These are phyloP conservation scores for Helicocarpus griseus DNA, from an alignment of 2,329 filamentous ascomycete genomes.

Conservation along the genomic window DNA sequence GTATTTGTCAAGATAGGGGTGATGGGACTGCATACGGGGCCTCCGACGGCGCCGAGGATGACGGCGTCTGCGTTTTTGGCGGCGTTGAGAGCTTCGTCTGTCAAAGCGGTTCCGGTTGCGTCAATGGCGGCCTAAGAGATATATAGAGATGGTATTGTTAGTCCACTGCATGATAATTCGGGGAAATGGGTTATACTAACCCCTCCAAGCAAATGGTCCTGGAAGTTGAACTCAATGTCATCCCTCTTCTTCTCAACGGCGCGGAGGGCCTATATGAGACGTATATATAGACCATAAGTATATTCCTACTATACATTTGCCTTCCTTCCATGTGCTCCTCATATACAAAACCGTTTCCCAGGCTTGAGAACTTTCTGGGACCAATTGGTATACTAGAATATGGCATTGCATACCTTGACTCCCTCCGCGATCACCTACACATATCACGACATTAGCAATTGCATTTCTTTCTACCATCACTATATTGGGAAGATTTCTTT, in stretches of 20 bases:
- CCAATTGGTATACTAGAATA: background rate
- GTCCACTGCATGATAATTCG: background rate
- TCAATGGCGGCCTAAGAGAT: constrained; percentile 71
- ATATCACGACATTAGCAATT: background rate
- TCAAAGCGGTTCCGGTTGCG: constrained; percentile 65
- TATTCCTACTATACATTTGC: background rate
- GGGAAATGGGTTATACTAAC: constrained; percentile 47
- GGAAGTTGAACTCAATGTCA: constrained; percentile 73
- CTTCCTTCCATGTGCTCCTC: background rate
- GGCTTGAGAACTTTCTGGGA: background rate
- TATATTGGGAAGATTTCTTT: background rate
- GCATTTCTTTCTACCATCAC: background rate
- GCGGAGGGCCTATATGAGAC: constrained; percentile 60
- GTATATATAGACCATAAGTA: background rate
- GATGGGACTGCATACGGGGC: constrained; percentile 44
- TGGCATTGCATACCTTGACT: constrained; percentile 54
- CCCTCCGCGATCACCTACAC: constrained; percentile 69
- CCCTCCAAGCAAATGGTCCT: constrained; percentile 83
- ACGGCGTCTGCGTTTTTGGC: constrained; percentile 82
- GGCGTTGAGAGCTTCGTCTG: constrained; percentile 69
- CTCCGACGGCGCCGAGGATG: constrained; percentile 85
- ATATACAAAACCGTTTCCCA: background rate
- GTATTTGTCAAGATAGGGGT: no score
- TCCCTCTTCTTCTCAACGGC: constrained; percentile 63
- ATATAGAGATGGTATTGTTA: background rate